A percentile compares a stretch with the other conserved stretches of the same genome.
Conservation (phyloP, 306 rosid species). For the Clitoria ternatea region DNA sequence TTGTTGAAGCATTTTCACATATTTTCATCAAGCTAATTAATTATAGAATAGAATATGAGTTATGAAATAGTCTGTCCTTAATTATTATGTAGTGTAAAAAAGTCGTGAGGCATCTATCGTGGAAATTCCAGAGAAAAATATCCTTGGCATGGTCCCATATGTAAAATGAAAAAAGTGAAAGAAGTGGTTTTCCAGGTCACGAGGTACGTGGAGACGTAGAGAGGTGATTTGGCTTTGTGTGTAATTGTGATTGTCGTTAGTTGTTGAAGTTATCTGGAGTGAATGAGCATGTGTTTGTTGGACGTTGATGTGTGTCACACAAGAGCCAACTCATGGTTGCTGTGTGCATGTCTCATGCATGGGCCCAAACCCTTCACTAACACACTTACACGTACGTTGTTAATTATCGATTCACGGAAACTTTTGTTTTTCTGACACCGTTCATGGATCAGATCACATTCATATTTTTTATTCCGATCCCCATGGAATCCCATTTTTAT, state of each 20-base stretch:
- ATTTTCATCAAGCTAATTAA: no score
- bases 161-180: neutral
- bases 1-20: no score
- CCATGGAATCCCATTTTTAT: neutral
- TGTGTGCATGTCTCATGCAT: slow-evolving; percentile 11
- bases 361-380: neutral
- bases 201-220: neutral
- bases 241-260: neutral
- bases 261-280: neutral
- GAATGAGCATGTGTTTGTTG: slow-evolving; percentile 18
- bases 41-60: no score
- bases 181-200: neutral
- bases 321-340: neutral
- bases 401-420: neutral
- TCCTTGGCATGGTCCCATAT: no score
- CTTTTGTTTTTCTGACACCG: neutral
- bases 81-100: no score
- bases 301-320: slow-evolving; percentile 29
- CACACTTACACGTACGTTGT: slow-evolving; percentile 15
- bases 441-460: neutral
- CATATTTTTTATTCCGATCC: neutral
- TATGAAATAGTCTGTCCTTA: no score
- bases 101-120: no score
- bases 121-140: no score
- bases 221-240: slow-evolving; percentile 17